Evolutionary conservation across 1,284 basidiomycete species (phyloP).

Genomic region (Schizopora paradoxa): DNA sequence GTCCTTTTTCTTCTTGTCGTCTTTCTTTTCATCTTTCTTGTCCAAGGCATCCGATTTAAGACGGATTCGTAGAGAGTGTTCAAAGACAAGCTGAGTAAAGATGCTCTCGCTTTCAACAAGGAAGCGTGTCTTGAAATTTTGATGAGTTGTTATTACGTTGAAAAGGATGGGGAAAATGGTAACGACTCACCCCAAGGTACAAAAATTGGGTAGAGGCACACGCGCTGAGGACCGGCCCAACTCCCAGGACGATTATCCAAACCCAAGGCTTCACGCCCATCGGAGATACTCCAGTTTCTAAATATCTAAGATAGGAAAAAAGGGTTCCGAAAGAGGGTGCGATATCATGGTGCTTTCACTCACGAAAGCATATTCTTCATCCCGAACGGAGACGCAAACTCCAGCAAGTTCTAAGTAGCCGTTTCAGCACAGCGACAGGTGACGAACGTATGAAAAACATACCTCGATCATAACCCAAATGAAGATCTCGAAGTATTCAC

Average conservation of each 20-base stretch:
- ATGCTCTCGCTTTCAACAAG: constrained; percentile 23
- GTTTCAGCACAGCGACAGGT: no score
- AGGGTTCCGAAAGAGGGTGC: background rate
- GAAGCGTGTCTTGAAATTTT: constrained; percentile 3
- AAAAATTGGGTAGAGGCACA: constrained; percentile 9
- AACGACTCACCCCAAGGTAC: constrained; percentile 2
- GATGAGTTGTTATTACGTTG: background rate
- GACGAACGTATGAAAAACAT: background rate
- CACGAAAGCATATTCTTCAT: constrained; percentile 13
- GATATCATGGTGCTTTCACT: no score
- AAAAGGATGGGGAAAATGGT: background rate
- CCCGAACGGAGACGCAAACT: constrained; percentile 12
- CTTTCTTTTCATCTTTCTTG: constrained; percentile 1
- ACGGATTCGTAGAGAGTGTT: constrained; percentile 50
- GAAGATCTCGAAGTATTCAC: background rate
- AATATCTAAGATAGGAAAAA: constrained; percentile 1
- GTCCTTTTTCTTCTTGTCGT: background rate
- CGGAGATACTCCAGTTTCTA: constrained; percentile 10
- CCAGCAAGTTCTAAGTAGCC: no score
- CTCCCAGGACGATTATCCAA: constrained; percentile 12
- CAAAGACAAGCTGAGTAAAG: constrained; percentile 48
- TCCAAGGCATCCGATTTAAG: constrained; percentile 29
- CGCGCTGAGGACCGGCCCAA: constrained; percentile 10
- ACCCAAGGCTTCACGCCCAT: constrained; percentile 10
- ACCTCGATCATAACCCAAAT: background rate